Percentiles rank a stretch among this genome's conserved stretches.
These are phyloP conservation scores for Veloboletus limbatus DNA, from an alignment of 1,284 basidiomycete species.

Conservation along the genomic window DNA sequence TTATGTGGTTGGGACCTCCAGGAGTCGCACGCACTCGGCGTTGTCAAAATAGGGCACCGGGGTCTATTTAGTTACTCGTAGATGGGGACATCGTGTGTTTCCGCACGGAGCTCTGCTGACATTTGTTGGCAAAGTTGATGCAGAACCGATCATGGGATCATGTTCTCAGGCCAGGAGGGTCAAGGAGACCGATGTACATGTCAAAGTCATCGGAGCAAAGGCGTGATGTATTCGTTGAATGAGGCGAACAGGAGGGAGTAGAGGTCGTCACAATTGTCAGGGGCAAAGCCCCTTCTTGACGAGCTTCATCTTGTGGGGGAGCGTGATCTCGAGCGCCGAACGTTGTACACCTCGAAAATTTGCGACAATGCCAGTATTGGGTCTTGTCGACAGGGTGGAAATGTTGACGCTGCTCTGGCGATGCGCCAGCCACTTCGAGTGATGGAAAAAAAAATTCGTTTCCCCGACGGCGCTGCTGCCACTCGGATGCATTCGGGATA, in stretches of 20 bases:
- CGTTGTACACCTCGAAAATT: conserved; percentile 88
- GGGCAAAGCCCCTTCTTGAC: conserved; percentile 94
- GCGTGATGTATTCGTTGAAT: conserved; percentile 96
- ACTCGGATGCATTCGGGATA: too few species aligned
- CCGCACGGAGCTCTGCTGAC: conserved; percentile 83
- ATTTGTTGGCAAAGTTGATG: conserved; percentile 94
- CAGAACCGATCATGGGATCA: conserved; percentile 95
- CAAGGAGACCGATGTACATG: conserved; percentile 93
- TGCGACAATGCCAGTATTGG: too few species aligned
- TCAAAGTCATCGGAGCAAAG: conserved; percentile 89
- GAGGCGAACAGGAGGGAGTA: conserved; percentile 96
- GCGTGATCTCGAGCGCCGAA: conserved; percentile 73
- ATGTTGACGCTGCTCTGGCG: too few species aligned
- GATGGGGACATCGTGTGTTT: conserved; percentile 67
- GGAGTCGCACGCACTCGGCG: conserved; percentile 81
- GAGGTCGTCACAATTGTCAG: conserved; percentile 90
- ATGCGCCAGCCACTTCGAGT: too few species aligned
- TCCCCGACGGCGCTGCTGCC: too few species aligned
- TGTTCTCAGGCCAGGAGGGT: conserved; percentile 92
- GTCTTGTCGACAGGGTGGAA: too few species aligned
- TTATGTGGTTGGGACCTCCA: conserved; percentile 90
- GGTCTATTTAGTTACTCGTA: conserved; percentile 84
- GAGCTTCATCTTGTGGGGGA: conserved; percentile 91
- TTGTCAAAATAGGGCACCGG: conserved; percentile 89
- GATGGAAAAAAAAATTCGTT: too few species aligned